Evolutionary conservation across 495 filamentous ascomycete species (phyloP), one percentile per base, ranked within the genome.

Genomic region (Aspergillus mulundensis): DNA sequence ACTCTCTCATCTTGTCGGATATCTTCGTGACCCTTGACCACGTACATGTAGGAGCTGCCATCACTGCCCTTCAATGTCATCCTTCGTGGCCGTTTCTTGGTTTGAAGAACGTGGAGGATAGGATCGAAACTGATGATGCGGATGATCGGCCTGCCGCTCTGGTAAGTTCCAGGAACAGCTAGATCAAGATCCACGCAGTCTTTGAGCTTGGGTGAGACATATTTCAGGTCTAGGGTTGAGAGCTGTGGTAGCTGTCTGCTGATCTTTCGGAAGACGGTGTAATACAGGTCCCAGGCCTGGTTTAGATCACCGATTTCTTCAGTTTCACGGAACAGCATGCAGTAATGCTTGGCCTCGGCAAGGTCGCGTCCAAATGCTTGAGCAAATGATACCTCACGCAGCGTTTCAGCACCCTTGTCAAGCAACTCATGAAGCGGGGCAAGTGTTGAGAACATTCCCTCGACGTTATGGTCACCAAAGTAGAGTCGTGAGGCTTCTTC

Each of bases 241-340:
- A 97, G 78, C 58, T 96, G 91, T 2, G 91, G 91, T 19, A 97
- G 78, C 66, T 99, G 94, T 48, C 91, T 80, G n/a, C 85, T 88
- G 69, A 99, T 97, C 61, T 94, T 90, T 34, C 90, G 85, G 85
- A 99, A 97, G 7, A 87, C 95, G 34, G 94, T 91, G 66, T 99
- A 97, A 69, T 99, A 99, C 6, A 99, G 79, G 71, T 99, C 94
- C 94, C 94, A 99, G 5, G 94, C 94, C 67, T 94, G 90, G 67
- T 96, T 97, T 44, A 99, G 79, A 65, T 99, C 95, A 44, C 90
- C 92, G 54, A 91, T 83, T 60, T 99, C 94, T 40, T 87, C 80
- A 1, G 90, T 92, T 25, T 83, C 81, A 53, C 87, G 87, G 70
- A 93, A 97, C n/a, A 92, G 84, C 50, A 87, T 84, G 73, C 94